phyloP scores from a whole-genome alignment of 257 asterid genomes.

The Datura wrightii region DNA sequence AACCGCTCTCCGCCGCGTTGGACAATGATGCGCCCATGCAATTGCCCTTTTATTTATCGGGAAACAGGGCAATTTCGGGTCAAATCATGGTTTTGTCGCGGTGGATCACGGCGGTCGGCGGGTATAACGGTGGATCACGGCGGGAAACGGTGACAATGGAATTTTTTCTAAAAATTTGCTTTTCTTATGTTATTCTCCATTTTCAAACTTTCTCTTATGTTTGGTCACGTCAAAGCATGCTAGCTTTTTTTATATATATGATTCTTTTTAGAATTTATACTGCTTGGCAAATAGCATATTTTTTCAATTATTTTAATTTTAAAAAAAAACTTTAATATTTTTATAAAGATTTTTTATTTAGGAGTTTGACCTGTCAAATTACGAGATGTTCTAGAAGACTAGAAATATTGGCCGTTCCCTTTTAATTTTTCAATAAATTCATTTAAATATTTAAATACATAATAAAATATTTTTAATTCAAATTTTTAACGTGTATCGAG shows the following conservation, averaged over 20 bases:
- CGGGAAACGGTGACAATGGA: not conserved
- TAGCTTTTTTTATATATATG: not conserved
- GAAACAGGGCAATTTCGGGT: not conserved
- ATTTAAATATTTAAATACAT: too few species aligned
- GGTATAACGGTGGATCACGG: not conserved
- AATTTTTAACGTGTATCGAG: too few species aligned
- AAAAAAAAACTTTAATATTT: too few species aligned
- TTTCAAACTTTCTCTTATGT: not conserved
- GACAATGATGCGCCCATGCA: constrained; percentile 91
- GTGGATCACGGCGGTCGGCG: not conserved
- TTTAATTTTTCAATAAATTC: too few species aligned
- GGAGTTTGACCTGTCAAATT: too few species aligned
- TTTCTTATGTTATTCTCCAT: not conserved
- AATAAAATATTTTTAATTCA: too few species aligned
- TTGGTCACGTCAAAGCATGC: not conserved
- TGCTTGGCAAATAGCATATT: not conserved
- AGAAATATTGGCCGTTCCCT: too few species aligned
- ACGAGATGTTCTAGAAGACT: too few species aligned
- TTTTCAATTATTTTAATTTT: too few species aligned
- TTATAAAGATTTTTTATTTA: too few species aligned
- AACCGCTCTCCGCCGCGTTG: constrained; percentile 69
- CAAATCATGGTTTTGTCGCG: constrained; percentile 32
- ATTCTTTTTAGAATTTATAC: not conserved
- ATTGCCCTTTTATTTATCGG: not conserved
- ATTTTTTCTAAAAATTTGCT: constrained; percentile 1